Conservation (phyloP, 2,329 filamentous ascomycete species). For the Diaporthe nobilis region DNA sequence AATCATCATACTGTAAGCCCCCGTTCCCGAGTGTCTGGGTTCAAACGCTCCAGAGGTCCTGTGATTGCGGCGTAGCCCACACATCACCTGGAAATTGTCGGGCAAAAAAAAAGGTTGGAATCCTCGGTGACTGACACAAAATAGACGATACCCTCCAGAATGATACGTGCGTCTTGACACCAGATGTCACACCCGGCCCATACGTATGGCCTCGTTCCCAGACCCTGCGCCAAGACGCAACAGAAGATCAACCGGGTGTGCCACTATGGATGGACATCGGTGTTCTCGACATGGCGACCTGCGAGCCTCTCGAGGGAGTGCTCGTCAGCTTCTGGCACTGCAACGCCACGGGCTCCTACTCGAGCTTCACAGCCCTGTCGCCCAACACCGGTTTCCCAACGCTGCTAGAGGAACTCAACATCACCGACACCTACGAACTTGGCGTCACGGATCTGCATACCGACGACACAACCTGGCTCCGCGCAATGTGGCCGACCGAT, state of each 20-base stretch:
- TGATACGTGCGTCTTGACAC: constrained; percentile 36
- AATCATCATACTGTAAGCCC: constrained; percentile 34
- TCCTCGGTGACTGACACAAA: not conserved
- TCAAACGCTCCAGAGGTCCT: too few relatives aligned
- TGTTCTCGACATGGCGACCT: constrained; percentile 35
- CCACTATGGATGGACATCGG: constrained; percentile 37
- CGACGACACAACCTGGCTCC: constrained; percentile 30
- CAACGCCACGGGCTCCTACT: constrained; percentile 32
- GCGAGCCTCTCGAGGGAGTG: constrained; percentile 33
- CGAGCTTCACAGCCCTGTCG: constrained; percentile 27
- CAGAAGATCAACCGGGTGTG: constrained; percentile 32
- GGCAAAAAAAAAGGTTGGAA: too few relatives aligned
- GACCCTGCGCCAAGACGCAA: constrained; percentile 35
- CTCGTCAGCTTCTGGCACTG: constrained; percentile 39
- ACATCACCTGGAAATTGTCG: not conserved
- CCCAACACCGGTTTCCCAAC: constrained; percentile 23
- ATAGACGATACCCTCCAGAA: constrained; percentile 36
- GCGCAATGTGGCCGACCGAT: constrained; percentile 35
- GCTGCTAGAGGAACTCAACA: constrained; percentile 20
- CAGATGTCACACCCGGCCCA: constrained; percentile 35
- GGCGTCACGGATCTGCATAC: constrained; percentile 32
- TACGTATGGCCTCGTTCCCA: constrained; percentile 38
- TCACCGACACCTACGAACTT: constrained; percentile 26
- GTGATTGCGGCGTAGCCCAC: not conserved
- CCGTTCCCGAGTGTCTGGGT: not conserved